These are phyloP conservation scores for Teratosphaeria viscida DNA, from an alignment of 2,329 filamentous ascomycete genomes.

Conservation along the genomic window DNA sequence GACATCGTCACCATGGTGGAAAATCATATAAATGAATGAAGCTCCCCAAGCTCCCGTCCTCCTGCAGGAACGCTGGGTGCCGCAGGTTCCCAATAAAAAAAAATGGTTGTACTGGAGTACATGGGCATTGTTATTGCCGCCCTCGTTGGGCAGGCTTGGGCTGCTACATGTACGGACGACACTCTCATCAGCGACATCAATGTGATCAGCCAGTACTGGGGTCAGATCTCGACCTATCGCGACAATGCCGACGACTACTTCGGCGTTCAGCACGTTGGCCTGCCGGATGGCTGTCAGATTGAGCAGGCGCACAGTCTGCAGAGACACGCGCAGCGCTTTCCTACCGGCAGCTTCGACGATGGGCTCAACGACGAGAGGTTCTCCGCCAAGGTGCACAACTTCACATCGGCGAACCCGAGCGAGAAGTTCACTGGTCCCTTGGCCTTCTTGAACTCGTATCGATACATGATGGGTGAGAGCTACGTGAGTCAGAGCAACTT, in stretches of 20 bases:
- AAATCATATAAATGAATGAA: background rate
- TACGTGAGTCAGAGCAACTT: constrained; percentile 9
- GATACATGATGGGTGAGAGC: constrained; percentile 36
- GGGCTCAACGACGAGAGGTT: constrained; percentile 41
- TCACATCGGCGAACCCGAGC: constrained; percentile 28
- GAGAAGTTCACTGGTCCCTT: constrained; percentile 38
- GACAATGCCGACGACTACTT: constrained; percentile 38
- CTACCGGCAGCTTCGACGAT: constrained; percentile 37
- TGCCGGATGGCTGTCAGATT: constrained; percentile 46
- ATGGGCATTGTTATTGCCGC: background rate
- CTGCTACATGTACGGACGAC: background rate
- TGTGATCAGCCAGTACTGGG: constrained; percentile 30
- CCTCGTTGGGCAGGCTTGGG: constrained; percentile 1
- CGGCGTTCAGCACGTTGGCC: constrained; percentile 37
- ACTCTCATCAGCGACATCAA: constrained; percentile 5
- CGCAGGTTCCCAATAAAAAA: background rate
- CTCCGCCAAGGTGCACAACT: constrained; percentile 39
- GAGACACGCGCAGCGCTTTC: constrained; percentile 46
- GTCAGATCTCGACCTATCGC: constrained; percentile 37
- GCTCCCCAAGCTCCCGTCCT: background rate
- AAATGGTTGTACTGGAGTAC: background rate
- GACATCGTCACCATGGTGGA: background rate
- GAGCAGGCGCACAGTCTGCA: constrained; percentile 46
- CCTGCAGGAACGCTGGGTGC: background rate
- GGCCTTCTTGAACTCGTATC: constrained; percentile 43